phyloP scores from a whole-genome alignment of 495 filamentous ascomycete species.

The Aeminium ludgeri region DNA sequence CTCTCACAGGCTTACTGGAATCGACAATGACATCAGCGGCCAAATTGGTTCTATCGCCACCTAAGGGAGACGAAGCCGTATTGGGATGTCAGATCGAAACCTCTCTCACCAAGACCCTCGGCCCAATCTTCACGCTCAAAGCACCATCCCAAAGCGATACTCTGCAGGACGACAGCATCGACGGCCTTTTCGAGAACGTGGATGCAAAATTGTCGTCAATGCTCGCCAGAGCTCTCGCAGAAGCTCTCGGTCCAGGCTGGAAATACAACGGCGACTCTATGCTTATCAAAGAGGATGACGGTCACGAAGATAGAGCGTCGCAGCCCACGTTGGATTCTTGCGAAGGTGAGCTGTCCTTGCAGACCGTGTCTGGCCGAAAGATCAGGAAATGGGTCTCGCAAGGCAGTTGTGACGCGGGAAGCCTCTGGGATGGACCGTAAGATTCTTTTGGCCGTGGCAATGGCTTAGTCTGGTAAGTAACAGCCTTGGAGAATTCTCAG shows the following conservation, averaged over 20 bases:
- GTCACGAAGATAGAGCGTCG: too few species aligned
- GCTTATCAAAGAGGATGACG: too few species aligned
- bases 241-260: slow-evolving; percentile 1
- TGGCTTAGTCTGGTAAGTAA: too few species aligned
- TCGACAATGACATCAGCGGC: slow-evolving; percentile 5
- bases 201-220: slow-evolving; percentile 1
- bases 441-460: too few species aligned
- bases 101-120: slow-evolving; percentile 1
- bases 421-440: too few species aligned
- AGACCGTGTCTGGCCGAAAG: too few species aligned
- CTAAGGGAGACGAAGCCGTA: neutral
- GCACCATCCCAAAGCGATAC: neutral
- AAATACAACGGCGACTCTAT: slow-evolving; percentile 1
- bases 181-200: neutral
- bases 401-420: too few species aligned
- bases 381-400: too few species aligned
- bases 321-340: too few species aligned
- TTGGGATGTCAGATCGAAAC: slow-evolving; percentile 2
- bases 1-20: slow-evolving; percentile 1
- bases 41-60: neutral
- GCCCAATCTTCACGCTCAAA: slow-evolving; percentile 1
- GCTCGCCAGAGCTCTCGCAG: neutral
- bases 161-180: slow-evolving; percentile 2
- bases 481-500: too few species aligned
- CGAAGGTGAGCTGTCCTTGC: too few species aligned